A percentile compares a stretch with the other conserved stretches of the same genome.
Evolutionary conservation across 352 stramenopile species (phyloP).

Genomic region (Peronospora tabacina): DNA sequence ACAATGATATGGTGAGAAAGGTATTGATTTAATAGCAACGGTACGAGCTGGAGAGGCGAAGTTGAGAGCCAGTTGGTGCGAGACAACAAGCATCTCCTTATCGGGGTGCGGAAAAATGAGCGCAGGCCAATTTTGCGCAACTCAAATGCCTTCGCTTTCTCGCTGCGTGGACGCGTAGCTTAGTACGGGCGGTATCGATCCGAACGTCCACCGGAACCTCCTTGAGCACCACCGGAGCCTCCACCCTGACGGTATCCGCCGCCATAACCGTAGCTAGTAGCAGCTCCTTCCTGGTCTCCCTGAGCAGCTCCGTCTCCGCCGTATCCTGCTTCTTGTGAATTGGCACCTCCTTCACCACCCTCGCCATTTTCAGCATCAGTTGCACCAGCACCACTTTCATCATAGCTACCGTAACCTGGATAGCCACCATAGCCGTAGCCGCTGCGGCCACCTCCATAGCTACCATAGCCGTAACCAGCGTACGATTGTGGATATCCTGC

Average conservation of each 20-base stretch:
- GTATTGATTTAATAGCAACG: constrained; percentile 30
- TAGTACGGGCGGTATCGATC: constrained; percentile 84
- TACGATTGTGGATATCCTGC: constrained; percentile 34
- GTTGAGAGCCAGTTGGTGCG: constrained; percentile 5
- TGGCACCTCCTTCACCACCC: constrained; percentile 26
- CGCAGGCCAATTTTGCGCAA: not conserved
- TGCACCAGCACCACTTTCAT: constrained; percentile 14
- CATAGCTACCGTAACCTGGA: constrained; percentile 17
- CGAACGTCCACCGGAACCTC: constrained; percentile 53
- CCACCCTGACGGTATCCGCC: constrained; percentile 57
- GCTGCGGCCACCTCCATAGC: constrained; percentile 37
- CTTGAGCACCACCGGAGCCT: constrained; percentile 35
- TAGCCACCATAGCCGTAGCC: constrained; percentile 43
- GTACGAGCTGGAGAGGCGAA: constrained; percentile 15
- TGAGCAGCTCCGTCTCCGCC: constrained; percentile 23
- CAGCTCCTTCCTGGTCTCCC: constrained; percentile 12
- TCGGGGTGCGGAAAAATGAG: constrained; percentile 4
- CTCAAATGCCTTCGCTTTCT: constrained; percentile 16
- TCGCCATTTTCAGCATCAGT: constrained; percentile 21
- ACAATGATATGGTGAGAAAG: constrained; percentile 17
- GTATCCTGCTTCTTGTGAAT: constrained; percentile 32
- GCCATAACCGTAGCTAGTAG: constrained; percentile 29
- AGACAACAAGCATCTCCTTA: constrained; percentile 10
- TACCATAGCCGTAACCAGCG: constrained; percentile 35
- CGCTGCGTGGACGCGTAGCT: constrained; percentile 14